Base-by-base conservation (phyloP, 345 rosid genomes). In the Linum usitatissimum region DNA sequence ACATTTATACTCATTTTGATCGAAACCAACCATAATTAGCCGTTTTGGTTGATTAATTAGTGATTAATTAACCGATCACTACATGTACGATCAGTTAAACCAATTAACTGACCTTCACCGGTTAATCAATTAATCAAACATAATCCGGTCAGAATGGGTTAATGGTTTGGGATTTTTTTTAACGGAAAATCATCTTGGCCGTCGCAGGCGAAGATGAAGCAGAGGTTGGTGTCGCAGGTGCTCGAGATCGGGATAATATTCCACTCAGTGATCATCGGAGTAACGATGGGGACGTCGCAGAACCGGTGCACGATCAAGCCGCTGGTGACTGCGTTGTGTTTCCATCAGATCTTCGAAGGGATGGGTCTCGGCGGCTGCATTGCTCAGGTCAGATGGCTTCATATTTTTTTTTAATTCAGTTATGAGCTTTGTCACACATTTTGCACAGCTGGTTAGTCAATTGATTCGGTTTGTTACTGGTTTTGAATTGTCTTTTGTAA, bases 341-440 rank as follows among this genome's bases (percentile, higher is more conserved):
- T 92, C 68, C 98, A 92, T 60, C 97, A 92, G 79, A 83, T 89
- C 69, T 92, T 92, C 18, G 97, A 92, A 68, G 98, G 97, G 30
- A 83, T 92, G 79, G 98, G 96, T 4, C 98, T 92, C 39, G 98
- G 98, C 53, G 98, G 98, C 62, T 92, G 98, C 86, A 89, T 92
- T 55, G 98, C 96, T 60, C 98, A 89, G 97, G 98, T 92, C 28
- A 23, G 19, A 2, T 9, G 17, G 19, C 21, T 53, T 53, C 1
- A 23, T 23, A 23, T 23, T 23, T 23, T 23, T 23, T 23, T 23
- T 2, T 23, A 2, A 40, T 40, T 40, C 48, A 12, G 48, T 40
- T 40, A 0, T 23, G 28, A 40, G 1, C 1, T 7, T 40, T 2
- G 13, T 40, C 48, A 40, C 48, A 40, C 48, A 1, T 40, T 12